Evolutionary conservation across 179 eudicot species (phyloP).

Genomic region (Heliamphora pulchella): DNA sequence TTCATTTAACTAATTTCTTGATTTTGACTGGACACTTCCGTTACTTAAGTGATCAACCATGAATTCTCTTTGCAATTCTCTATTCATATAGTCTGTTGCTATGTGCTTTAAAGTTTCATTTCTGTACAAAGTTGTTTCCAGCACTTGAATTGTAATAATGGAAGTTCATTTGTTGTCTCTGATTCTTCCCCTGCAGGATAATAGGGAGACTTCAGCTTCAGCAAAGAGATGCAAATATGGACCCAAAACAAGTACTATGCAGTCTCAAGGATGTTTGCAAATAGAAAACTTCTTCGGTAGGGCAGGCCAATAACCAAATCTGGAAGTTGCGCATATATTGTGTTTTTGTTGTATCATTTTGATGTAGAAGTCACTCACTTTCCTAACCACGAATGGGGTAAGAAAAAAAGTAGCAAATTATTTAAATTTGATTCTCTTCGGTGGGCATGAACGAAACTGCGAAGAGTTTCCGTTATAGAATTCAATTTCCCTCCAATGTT

Average conservation of each 20-base stretch:
- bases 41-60: not conserved
- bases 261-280: slow-evolving; percentile 55
- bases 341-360: not conserved
- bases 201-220: slow-evolving; percentile 27
- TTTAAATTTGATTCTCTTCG: no score
- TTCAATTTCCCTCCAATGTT: not conserved
- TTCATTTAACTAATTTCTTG: not conserved
- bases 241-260: slow-evolving; percentile 39
- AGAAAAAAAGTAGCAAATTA: not conserved
- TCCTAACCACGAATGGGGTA: not conserved
- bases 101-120: not conserved
- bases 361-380: not conserved
- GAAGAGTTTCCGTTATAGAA: not conserved
- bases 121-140: not conserved
- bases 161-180: slow-evolving; percentile 1
- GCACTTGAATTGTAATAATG: not conserved
- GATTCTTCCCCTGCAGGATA: slow-evolving; percentile 29
- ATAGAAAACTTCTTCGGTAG: slow-evolving; percentile 73
- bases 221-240: slow-evolving; percentile 44
- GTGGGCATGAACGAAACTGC: not conserved
- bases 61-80: not conserved
- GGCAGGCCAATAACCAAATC: slow-evolving; percentile 24
- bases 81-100: not conserved
- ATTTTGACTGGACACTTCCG: not conserved
- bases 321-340: not conserved